Evolutionary conservation across 768 basidiomycete species (phyloP), one percentile per base, ranked within the genome.

Genomic region (Mycena indigotica): DNA sequence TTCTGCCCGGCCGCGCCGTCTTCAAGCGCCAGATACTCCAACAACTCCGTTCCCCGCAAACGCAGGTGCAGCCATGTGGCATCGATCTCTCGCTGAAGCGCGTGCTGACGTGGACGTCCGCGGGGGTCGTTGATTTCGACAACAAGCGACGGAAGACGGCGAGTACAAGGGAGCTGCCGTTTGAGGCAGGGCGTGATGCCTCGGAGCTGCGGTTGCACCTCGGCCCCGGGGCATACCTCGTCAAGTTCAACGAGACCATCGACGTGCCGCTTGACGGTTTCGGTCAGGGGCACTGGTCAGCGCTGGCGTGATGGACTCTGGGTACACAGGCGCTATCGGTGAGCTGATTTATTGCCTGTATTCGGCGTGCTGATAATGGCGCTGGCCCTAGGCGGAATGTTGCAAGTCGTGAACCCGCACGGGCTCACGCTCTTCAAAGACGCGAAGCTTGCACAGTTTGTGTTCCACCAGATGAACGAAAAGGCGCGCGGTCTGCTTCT

Each of bases 181-280:
- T 63, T 45, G 35, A 52, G 49, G 46, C 15, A 24, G 35, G 35
- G 10, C 35, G n/a, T 25, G 50, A 40, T 28, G 63, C 8, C 12
- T 2, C n/a, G 32, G 38, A 21, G 12, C 19, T 24, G 15, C 16
- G 24, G 2, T 15, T 63, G 12, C 45, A 54, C 19, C 50, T 63
- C 4, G 23, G 15, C n/a, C 54, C 44, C 21, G 64, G 62, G 6
- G 55, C 62, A 15, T 65, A 65, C 51, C 62, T 65, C 15, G 57
- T 65, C 41, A 58, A 65, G 38, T 65, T 65, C 53, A 65, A 65
- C 53, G 64, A 65, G 38, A 63, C 50, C 21, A 53, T 65, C 38
- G 28, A 39, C 54, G 54, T 49, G 0, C 64, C 64, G 32, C 25
- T 57, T 25, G 62, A 63, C 52, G 56, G 19, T 65, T 50, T 23